phyloP scores from a whole-genome alignment of 768 basidiomycete species.

The Mycena rebaudengoi region DNA sequence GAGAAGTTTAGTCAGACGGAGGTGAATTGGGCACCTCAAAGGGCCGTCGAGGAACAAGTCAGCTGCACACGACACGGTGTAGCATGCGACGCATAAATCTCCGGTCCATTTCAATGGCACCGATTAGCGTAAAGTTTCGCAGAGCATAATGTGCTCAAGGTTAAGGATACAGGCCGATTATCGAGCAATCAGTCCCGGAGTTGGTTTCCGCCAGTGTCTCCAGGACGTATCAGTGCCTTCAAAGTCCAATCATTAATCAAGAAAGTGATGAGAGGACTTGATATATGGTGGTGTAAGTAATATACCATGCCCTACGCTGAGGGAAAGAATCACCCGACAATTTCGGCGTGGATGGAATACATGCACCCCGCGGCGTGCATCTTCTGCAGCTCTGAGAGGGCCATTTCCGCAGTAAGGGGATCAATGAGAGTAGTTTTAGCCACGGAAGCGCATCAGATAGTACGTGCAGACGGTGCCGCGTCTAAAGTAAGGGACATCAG shows the following conservation, averaged over 20 bases:
- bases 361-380: too few species aligned
- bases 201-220: background rate
- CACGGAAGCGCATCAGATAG: too few species aligned
- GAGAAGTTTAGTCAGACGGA: too few species aligned
- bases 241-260: conserved; percentile 4
- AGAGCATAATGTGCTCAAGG: conserved; percentile 2
- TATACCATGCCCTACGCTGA: background rate
- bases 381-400: too few species aligned
- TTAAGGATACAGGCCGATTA: background rate
- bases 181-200: background rate
- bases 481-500: too few species aligned
- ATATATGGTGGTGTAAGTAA: background rate
- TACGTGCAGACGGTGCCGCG: too few species aligned
- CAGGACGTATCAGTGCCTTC: background rate
- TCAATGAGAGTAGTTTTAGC: too few species aligned
- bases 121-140: conserved; percentile 3
- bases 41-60: background rate
- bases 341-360: too few species aligned
- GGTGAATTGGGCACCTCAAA: too few species aligned
- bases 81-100: conserved; percentile 11
- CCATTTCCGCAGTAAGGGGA: too few species aligned
- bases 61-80: background rate
- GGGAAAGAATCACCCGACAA: background rate
- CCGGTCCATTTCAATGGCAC: background rate
- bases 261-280: background rate